A percentile compares a stretch with the other conserved stretches of the same genome.
Evolutionary conservation across 805 yeast species (phyloP).

Genomic region (Komagataella mondaviorum): DNA sequence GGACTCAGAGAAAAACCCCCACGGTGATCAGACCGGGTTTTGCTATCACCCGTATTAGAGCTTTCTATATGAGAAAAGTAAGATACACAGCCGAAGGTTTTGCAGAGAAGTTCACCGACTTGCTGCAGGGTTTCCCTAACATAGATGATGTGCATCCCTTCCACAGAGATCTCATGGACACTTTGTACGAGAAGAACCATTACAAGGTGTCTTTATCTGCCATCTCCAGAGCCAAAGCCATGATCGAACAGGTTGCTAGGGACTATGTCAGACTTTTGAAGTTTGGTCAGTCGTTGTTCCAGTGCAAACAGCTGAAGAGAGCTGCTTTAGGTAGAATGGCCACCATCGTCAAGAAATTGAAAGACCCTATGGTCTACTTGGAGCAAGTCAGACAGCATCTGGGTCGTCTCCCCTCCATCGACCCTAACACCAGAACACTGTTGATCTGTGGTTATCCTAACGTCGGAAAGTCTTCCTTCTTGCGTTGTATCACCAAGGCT

Average conservation of each 20-base stretch:
- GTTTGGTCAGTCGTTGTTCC: constrained; percentile 95
- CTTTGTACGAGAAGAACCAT: constrained; percentile 95
- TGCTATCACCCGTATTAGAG: constrained; percentile 89
- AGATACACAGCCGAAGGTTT: constrained; percentile 95
- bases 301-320: constrained; percentile 95
- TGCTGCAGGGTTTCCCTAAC: constrained; percentile 84
- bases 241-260: constrained; percentile 91
- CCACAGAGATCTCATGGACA: constrained; percentile 96
- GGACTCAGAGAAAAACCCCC: constrained; percentile 98
- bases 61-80: constrained; percentile 97
- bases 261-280: constrained; percentile 90
- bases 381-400: constrained; percentile 99
- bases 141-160: constrained; percentile 97
- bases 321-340: constrained; percentile 99
- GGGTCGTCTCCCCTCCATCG: constrained; percentile 96
- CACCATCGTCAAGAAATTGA: constrained; percentile 86
- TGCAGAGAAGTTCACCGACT: constrained; percentile 78
- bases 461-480: constrained; percentile 96
- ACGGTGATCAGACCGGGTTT: constrained; percentile 97
- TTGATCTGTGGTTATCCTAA: constrained; percentile 98
- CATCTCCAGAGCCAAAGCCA: constrained; percentile 81
- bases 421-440: constrained; percentile 96
- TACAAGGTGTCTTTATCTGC: constrained; percentile 95
- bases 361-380: constrained; percentile 83
- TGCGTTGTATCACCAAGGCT: constrained; percentile 88